Evolutionary conservation across 2,329 filamentous ascomycete genomes (phyloP), one percentile per base, ranked within the genome.

Genomic region (Aureobasidium sp.): DNA sequence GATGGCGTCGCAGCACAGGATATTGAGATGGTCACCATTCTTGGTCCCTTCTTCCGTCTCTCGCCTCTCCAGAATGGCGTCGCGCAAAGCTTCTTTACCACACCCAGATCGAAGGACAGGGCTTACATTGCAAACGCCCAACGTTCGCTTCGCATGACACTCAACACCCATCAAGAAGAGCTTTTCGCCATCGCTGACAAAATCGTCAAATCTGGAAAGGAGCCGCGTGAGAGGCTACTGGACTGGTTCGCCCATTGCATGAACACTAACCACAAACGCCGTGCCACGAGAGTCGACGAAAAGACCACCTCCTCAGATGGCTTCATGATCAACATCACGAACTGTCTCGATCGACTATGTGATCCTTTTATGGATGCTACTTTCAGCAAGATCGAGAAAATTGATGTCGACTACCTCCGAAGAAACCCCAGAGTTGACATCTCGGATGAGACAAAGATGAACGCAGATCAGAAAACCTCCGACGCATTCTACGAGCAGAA

Each of bases 291-390:
- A 68, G 88, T 94, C 4, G 89, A 97, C 67, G 82, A 85, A 8
- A 85, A 84, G 57, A 85, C 87, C 16, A 88, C 97, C 2, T 91
- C 94, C 0, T 91, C 91, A 0, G 93, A 99, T 73, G 94, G 91
- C 0, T 97, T 99, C 77, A 96, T 99, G 91, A 86, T 97, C 72
- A 99, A 99, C 71, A 80, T 97, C 53, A 96, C 91, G 0, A 88
- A 66, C 27, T 71, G 76, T 61, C 80, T 97, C 34, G 92, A 97
- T 74, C 87, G 88, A 63, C 83, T 99, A 25, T 97, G 92, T 73
- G 91, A 97, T 67, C 94, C 94, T 0, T 97, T 99, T 73, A 96
- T 99, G 89, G 93, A 97, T 73, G 85, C 88, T n/a, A 87, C 86
- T 25, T 99, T 97, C 71, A 88, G 89, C 64, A 97, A 97, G 76